Evolutionary conservation across 2,329 filamentous ascomycete species (phyloP), one percentile per base, ranked within the genome.

Genomic region (Cyphellophora europaea): DNA sequence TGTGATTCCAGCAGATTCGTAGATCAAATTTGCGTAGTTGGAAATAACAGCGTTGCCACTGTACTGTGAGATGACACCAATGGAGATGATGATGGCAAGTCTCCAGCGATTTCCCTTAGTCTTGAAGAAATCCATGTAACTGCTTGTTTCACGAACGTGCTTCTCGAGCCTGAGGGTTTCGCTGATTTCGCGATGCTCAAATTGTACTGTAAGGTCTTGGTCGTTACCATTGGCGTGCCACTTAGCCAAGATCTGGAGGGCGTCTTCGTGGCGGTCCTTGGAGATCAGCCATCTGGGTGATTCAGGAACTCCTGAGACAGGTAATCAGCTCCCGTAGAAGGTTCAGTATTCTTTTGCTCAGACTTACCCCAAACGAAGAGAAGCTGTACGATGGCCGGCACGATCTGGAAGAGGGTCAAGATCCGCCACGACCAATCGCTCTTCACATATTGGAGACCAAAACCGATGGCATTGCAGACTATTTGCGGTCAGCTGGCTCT

Each of bases 361-460:
- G n/a, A n/a, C n/a, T n/a, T n/a, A 25, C 21, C 21, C 65, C 72
- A 75, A 18, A 80, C 67, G 6, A 65, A 51, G 2, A 48, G 46
- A 35, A 80, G 59, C 1, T 81, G 63, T 1, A 71, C 36, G 2
- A 78, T 40, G 0, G 79, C 67, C 1, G 75, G 82, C n/a, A 84
- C 55, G 32, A 82, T 64, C 58, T 84, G 79, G 65, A 83, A 82
- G 42, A 84, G 75, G 43, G 82, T 72, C 11, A 83, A 75, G 63
- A 82, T 72, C 49, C 71, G 74, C 79, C 79, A 83, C 56, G 82
- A 77, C 79, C 79, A 82, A 47, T 84, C 65, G 25, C 79, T 79
- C 32, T 32, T 32, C 12, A 16, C 8, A 32, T 32, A 32, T 32
- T n/a, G 18, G 30, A 32, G 30, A 12, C 30, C 30, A 19, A 32